These are phyloP conservation scores for Rhizophora apiculata DNA, from an alignment of 345 rosid species.

Conservation along the genomic window DNA sequence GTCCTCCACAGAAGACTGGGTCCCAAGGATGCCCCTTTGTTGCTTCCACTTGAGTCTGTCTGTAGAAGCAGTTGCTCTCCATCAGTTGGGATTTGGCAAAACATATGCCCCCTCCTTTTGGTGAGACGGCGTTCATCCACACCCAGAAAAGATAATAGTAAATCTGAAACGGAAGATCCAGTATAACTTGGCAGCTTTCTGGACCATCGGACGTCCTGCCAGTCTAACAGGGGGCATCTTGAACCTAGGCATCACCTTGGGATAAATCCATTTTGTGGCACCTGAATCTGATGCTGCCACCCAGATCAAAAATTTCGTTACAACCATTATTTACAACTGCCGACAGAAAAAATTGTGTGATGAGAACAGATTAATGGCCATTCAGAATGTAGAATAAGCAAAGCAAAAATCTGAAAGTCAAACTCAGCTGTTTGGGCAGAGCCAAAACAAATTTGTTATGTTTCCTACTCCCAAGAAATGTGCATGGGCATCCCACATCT, in stretches of 20 bases:
- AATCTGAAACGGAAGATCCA: neutral
- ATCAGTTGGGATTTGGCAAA: neutral
- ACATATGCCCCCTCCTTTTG: neutral
- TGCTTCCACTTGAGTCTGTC: neutral
- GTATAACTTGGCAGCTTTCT: neutral
- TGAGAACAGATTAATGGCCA: neutral
- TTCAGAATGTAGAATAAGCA: neutral
- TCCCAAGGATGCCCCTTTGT: neutral
- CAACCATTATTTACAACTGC: neutral
- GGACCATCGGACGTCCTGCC: too few relatives aligned
- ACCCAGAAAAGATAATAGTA: neutral
- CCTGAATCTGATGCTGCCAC: constrained; percentile 14
- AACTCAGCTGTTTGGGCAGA: neutral
- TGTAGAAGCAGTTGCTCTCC: neutral
- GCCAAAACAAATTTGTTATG: neutral
- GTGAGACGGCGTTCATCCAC: neutral
- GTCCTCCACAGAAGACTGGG: neutral
- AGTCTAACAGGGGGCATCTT: neutral
- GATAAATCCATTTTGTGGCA: neutral
- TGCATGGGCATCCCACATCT: neutral
- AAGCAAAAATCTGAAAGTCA: neutral
- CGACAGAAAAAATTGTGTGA: neutral
- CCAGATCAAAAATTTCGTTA: neutral
- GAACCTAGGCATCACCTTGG: neutral
- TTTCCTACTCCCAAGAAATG: constrained; percentile 1